Percentiles rank a stretch among this genome's conserved stretches.
Evolutionary conservation across 176 grass and related monocot species (phyloP).

Genomic region (Carex myosuroides): DNA sequence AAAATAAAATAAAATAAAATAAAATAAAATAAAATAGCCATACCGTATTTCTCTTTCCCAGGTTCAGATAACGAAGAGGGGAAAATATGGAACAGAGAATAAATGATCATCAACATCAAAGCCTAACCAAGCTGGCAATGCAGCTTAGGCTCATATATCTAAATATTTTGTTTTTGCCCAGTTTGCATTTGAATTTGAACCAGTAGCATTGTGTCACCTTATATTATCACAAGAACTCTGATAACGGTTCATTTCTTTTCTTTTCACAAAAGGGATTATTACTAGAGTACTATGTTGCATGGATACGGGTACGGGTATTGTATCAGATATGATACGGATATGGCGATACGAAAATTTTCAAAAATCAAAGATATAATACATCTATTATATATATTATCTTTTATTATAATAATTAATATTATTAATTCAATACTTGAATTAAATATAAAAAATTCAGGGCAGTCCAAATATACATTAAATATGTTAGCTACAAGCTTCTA

Average conservation of each 20-base stretch:
- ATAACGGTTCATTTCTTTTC: neutral
- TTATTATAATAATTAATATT: too few species aligned
- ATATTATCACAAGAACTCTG: neutral
- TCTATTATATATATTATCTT: too few species aligned
- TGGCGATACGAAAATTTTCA: too few species aligned
- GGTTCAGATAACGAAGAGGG: neutral
- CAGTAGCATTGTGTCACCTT: neutral
- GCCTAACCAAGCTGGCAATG: neutral
- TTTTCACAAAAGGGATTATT: neutral
- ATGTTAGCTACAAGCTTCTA: too few species aligned
- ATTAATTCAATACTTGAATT: too few species aligned
- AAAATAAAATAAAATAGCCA: neutral
- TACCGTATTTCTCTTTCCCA: neutral
- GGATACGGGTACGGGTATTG: too few species aligned
- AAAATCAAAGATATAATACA: too few species aligned
- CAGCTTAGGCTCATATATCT: neutral
- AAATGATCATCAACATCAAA: conserved; percentile 15
- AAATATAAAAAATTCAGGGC: too few species aligned
- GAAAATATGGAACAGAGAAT: neutral
- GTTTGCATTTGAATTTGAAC: conserved; percentile 15
- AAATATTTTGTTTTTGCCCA: conserved; percentile 3
- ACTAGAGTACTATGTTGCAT: too few species aligned
- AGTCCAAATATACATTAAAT: too few species aligned
- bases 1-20: conserved; percentile 2
- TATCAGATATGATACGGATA: too few species aligned